Evolutionary conservation across 192 early-diverging fungal genomes (phyloP).

Genomic region (Diversispora epigaea): DNA sequence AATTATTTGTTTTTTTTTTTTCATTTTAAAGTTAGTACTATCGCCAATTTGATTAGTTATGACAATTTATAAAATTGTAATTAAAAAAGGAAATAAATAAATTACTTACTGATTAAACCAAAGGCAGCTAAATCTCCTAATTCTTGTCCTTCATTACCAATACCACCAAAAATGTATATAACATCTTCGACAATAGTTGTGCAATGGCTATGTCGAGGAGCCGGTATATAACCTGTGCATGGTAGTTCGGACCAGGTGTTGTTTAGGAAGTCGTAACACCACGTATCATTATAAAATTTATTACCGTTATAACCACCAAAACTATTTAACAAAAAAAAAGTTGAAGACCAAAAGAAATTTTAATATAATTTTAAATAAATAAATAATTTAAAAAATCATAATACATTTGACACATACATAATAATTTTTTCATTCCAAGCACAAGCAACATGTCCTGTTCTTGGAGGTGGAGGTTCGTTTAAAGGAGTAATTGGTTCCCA

Average conservation of each 20-base stretch:
- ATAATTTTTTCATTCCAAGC: constrained; percentile 30
- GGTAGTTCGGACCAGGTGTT: constrained; percentile 46
- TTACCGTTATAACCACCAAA: constrained; percentile 55
- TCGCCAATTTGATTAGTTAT: not conserved
- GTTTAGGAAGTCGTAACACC: constrained; percentile 48
- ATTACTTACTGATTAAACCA: constrained; percentile 45
- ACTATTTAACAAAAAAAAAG: too few species aligned
- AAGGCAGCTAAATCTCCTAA: constrained; percentile 54
- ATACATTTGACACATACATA: not conserved
- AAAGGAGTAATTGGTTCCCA: constrained; percentile 25
- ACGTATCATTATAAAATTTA: constrained; percentile 56
- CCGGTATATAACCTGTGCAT: constrained; percentile 48
- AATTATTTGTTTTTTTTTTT: not conserved
- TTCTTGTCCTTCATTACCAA: constrained; percentile 42
- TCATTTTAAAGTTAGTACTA: not conserved
- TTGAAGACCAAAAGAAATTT: not conserved
- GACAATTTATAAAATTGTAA: not conserved
- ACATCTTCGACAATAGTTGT: constrained; percentile 44
- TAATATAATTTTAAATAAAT: not conserved
- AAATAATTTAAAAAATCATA: not conserved
- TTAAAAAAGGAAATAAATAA: not conserved
- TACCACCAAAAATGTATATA: constrained; percentile 58
- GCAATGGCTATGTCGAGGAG: constrained; percentile 42
- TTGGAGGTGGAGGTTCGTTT: constrained; percentile 21
- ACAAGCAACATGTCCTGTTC: constrained; percentile 30